Evolutionary conservation across 1,284 basidiomycete genomes (phyloP), one percentile per base, ranked within the genome.

Genomic region (Fomitopsis palustris): DNA sequence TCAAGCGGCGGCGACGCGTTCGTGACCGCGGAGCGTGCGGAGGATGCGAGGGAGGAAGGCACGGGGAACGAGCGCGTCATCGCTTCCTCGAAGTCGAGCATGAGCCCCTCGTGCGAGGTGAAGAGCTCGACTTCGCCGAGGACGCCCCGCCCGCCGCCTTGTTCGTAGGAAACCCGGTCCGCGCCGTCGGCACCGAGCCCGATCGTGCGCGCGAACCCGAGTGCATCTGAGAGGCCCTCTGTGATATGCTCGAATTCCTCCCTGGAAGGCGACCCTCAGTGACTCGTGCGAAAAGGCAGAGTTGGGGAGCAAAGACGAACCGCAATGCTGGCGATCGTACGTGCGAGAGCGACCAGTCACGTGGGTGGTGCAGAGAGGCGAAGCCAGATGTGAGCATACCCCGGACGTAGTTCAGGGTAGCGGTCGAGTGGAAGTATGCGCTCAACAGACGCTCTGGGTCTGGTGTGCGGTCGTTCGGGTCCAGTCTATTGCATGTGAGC

Each of bases 381-480:
- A 98, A 96, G 25, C 95, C 95, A 19, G 94, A 96, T 1, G 86
- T 85, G 3, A 99, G 84, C 47, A 98, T 81, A 2, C 88, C 86
- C 19, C 96, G 90, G 61, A 98, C 84, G 75, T 96, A 90, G 77
- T 98, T 98, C 54, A 98, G 81, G 0, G 97, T 98, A 1, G 96
- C 85, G 0, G 93, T 85, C 0, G 95, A 97, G 76, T 98, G 91
- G 77, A 98, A 98, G 81, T 99, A 98, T 3, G 96, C 95, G 65
- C 92, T 94, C 27, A 97, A 78, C 12, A 99, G 78, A 37, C 96
- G 82, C 63, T 96, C 88, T 0, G 96, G 96, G 73, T 98, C 87
- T 0, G 96, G 94, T 0, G 79, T 86, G 53, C 96, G 87, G 61
- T 96, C 92, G 53, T 87, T 78, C 2, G 82, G 81, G 61, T 88